Conservation (phyloP, 768 basidiomycete species). For the Dacryopinax primogenitus region DNA sequence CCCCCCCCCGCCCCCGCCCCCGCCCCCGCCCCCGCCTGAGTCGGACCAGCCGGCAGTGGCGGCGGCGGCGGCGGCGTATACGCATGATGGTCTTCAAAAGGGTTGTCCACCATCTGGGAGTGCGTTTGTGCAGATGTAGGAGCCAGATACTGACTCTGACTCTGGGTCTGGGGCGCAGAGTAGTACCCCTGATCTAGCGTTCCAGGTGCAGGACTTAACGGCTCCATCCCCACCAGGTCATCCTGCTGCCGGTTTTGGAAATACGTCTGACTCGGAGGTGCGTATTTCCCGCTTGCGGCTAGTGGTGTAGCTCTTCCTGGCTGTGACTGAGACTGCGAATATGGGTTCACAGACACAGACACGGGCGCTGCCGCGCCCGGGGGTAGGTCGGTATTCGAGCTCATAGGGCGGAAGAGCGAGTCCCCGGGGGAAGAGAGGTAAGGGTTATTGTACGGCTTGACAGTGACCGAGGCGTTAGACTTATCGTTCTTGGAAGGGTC, state of each 20-base stretch:
- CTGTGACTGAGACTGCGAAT: neutral
- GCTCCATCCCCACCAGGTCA: conserved; percentile 1
- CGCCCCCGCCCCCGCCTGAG: no score
- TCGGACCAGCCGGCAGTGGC: neutral
- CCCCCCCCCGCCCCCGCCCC: no score
- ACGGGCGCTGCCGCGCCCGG: neutral
- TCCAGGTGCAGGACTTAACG: neutral
- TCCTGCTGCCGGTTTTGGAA: no score
- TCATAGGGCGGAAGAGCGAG: neutral
- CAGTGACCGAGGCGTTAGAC: no score
- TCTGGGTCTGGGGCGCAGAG: neutral
- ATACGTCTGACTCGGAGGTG: neutral
- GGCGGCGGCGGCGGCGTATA: neutral
- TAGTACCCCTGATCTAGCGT: neutral
- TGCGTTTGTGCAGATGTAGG: neutral
- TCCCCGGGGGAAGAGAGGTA: no score
- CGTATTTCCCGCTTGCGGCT: neutral
- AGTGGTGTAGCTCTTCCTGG: neutral
- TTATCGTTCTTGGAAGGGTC: neutral
- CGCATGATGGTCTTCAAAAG: neutral
- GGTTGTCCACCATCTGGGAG: neutral
- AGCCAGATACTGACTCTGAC: neutral
- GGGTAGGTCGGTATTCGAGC: neutral
- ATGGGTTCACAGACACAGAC: neutral
- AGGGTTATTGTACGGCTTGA: neutral